Percentiles rank a stretch among this genome's conserved stretches.
Evolutionary conservation across 768 basidiomycete genomes (phyloP).

Genomic region (Pilatotrama ljubarskyi): DNA sequence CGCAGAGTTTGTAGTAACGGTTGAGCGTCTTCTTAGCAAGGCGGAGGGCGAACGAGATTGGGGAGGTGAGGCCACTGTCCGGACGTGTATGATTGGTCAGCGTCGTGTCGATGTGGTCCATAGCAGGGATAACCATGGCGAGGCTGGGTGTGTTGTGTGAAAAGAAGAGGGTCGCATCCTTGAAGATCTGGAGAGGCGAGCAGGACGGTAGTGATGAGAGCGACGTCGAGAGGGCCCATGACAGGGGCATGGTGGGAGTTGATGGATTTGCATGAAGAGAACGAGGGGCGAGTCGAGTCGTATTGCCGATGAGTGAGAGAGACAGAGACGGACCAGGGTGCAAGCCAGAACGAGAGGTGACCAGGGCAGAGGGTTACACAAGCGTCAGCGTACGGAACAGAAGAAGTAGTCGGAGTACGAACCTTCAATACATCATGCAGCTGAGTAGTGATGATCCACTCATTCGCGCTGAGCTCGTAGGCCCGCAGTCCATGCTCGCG

Average conservation of each 20-base stretch:
- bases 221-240: too few species aligned
- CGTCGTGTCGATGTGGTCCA: neutral
- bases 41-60: slow-evolving; percentile 27
- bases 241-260: too few species aligned
- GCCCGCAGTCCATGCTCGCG: slow-evolving; percentile 2
- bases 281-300: too few species aligned
- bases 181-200: neutral
- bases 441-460: slow-evolving; percentile 22
- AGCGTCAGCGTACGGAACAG: too few species aligned
- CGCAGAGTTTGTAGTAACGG: slow-evolving; percentile 34
- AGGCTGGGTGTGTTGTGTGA: neutral
- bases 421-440: slow-evolving; percentile 25
- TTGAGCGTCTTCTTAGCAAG: slow-evolving; percentile 34
- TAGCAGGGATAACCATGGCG: neutral
- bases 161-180: neutral
- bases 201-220: too few species aligned
- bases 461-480: slow-evolving; percentile 6
- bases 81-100: slow-evolving; percentile 1
- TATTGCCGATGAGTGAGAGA: neutral
- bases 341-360: neutral
- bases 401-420: too few species aligned
- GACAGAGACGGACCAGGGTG: neutral
- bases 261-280: too few species aligned
- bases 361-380: neutral
- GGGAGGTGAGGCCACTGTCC: neutral